Evolutionary conservation across 768 basidiomycete species (phyloP).

Genomic region (Grammothele lineata): DNA sequence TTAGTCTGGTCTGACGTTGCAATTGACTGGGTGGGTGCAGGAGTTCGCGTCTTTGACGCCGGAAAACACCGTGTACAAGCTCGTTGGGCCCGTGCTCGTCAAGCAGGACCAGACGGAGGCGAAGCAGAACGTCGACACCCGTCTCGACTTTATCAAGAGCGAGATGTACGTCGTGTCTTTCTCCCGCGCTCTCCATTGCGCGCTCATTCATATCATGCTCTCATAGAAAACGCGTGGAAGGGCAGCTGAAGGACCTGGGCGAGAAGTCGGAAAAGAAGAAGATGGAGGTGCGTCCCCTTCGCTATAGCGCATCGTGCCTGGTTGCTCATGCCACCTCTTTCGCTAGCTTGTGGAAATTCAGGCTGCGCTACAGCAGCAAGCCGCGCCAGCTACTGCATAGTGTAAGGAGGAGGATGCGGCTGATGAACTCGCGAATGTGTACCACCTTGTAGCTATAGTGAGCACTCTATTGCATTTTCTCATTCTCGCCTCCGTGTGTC

Average conservation of each 20-base stretch:
- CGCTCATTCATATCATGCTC: not conserved
- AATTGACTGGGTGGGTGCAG: conserved; percentile 35
- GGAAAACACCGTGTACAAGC: conserved; percentile 83
- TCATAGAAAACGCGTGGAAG: conserved; percentile 73
- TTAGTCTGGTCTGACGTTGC: not conserved
- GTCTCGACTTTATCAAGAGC: conserved; percentile 80
- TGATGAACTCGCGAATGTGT: no score
- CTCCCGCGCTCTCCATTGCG: not conserved
- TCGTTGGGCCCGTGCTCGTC: conserved; percentile 86
- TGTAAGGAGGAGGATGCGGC: no score
- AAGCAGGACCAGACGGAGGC: conserved; percentile 88
- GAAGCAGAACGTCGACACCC: conserved; percentile 81
- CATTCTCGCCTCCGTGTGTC: no score
- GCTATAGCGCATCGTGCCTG: no score
- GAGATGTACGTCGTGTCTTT: conserved; percentile 68
- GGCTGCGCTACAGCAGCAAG: conserved; percentile 42
- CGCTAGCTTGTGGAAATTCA: conserved; percentile 65
- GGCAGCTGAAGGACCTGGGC: conserved; percentile 74
- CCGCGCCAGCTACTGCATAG: not conserved
- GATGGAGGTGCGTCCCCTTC: conserved; percentile 58
- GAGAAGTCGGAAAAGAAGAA: conserved; percentile 79
- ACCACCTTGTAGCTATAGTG: not conserved
- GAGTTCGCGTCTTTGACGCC: conserved; percentile 76
- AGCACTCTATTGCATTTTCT: no score
- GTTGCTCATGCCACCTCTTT: no score